Evolutionary conservation across 2,329 filamentous ascomycete species (phyloP), one percentile per base, ranked within the genome.

Genomic region (Aquanectria penicillioides): DNA sequence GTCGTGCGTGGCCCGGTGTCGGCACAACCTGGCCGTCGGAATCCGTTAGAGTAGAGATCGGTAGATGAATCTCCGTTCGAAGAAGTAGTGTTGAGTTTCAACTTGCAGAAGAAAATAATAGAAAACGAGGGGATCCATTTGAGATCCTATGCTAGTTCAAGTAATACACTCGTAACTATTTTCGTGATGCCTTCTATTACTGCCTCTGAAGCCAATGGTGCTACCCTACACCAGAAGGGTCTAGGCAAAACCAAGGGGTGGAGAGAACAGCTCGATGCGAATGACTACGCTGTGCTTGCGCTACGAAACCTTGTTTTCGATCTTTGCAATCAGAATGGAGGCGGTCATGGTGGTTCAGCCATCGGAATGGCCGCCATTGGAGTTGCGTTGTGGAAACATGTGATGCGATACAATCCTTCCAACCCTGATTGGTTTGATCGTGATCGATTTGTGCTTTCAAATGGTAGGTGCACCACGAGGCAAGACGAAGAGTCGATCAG

Each of bases 361-460:
- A 55, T 56, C 31, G 55, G 26, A 11, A 44, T 63, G 60, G 60
- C 60, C 13, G 64, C 57, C 11, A 67, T 59, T 44, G 65, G 61
- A 9, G 68, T 79, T 9, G 72, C 75, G 0, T 70, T 88, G 3
- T 89, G 80, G 78, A 87, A 85, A 65, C 84, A 88, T 67, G 76
- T 77, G 4, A 88, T 88, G 86, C 77, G 77, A 25, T 88, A 86
- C 61, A 78, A 82, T 1, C 85, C 86, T 1, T 73, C 78, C 6
- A 81, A 77, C 5, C 79, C 82, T 6, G 71, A 78, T 26, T 87
- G 74, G 64, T 86, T 87, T 74, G 85, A 87, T 68, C 75, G 85
- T 9, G 85, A 88, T 64, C 78, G 85, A 18, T 87, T 88, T 63
- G 80, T 87, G 0, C 75, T 88, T 3, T 86, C 83, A 5, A 87